Conservation (phyloP, 2,329 filamentous ascomycete species). For the Madurella fahalii region DNA sequence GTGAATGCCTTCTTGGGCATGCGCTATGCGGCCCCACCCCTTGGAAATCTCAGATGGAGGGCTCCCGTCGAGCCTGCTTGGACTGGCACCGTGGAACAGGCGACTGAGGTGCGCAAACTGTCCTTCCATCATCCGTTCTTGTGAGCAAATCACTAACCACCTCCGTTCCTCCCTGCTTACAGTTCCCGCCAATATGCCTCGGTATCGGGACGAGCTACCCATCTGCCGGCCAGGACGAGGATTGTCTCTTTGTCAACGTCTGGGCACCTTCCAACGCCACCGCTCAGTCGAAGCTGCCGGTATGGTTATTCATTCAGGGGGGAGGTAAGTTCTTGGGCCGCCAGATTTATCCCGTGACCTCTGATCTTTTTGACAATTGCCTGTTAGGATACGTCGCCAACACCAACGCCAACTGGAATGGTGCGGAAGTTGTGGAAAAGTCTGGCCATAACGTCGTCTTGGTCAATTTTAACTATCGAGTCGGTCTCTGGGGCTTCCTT, state of each 20-base stretch:
- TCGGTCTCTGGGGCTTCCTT: conserved; percentile 60
- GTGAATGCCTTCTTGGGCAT: conserved; percentile 45
- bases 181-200: conserved; percentile 47
- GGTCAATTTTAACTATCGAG: conserved; percentile 61
- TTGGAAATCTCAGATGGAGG: conserved; percentile 47
- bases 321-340: conserved; percentile 31
- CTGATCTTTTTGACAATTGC: not conserved
- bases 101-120: conserved; percentile 31
- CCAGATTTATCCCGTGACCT: not conserved
- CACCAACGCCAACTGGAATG: conserved; percentile 51
- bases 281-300: conserved; percentile 41
- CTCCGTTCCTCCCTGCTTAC: too few species aligned
- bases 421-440: conserved; percentile 41
- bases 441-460: conserved; percentile 48
- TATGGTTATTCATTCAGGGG: conserved; percentile 52
- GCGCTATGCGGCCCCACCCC: conserved; percentile 50
- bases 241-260: conserved; percentile 45
- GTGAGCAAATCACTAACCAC: not conserved
- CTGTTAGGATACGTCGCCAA: conserved; percentile 42
- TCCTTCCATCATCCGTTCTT: not conserved
- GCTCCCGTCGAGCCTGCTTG: conserved; percentile 43
- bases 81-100: conserved; percentile 33
- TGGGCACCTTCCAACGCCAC: conserved; percentile 41
- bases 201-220: conserved; percentile 34
- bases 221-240: conserved; percentile 27